A percentile compares a stretch with the other conserved stretches of the same genome.
These are phyloP conservation scores for Lyophyllum semitale DNA, from an alignment of 768 basidiomycete genomes.

Conservation along the genomic window DNA sequence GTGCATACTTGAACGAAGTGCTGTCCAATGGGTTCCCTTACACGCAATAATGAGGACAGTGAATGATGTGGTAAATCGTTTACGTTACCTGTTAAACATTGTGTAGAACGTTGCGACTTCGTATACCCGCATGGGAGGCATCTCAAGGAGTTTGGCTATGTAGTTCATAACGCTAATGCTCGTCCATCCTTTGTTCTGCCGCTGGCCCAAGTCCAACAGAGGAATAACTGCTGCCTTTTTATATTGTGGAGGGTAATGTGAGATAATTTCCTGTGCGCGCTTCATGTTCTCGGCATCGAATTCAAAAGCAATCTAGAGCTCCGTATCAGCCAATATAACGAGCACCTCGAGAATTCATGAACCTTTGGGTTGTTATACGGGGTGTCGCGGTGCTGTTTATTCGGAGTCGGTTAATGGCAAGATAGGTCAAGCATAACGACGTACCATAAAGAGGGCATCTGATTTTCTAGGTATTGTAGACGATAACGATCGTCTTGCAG, in stretches of 20 bases:
- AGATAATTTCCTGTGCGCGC: constrained; percentile 86
- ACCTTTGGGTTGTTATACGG: constrained; percentile 93
- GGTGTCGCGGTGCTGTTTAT: constrained; percentile 86
- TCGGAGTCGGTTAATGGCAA: constrained; percentile 11
- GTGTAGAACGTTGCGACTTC: constrained; percentile 99
- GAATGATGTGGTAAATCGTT: not conserved
- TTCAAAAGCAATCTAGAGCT: constrained; percentile 83
- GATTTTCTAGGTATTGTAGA: constrained; percentile 54
- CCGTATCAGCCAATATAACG: constrained; percentile 2
- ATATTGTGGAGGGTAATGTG: constrained; percentile 95
- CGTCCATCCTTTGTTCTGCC: constrained; percentile 98
- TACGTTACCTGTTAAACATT: constrained; percentile 95
- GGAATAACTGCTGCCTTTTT: constrained; percentile 99
- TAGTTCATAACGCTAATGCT: constrained; percentile 99
- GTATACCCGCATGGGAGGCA: constrained; percentile 98
- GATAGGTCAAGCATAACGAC: constrained; percentile 30
- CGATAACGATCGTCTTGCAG: constrained; percentile 39
- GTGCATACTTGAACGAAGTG: constrained; percentile 99
- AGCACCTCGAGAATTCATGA: not conserved
- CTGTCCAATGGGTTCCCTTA: constrained; percentile 88
- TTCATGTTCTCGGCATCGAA: constrained; percentile 82
- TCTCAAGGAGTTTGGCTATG: constrained; percentile 88
- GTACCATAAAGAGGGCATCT: constrained; percentile 85
- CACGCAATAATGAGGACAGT: not conserved
- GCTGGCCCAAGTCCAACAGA: constrained; percentile 91